Base-by-base conservation (phyloP, 345 rosid genomes). In the Clarkia xantiana region DNA sequence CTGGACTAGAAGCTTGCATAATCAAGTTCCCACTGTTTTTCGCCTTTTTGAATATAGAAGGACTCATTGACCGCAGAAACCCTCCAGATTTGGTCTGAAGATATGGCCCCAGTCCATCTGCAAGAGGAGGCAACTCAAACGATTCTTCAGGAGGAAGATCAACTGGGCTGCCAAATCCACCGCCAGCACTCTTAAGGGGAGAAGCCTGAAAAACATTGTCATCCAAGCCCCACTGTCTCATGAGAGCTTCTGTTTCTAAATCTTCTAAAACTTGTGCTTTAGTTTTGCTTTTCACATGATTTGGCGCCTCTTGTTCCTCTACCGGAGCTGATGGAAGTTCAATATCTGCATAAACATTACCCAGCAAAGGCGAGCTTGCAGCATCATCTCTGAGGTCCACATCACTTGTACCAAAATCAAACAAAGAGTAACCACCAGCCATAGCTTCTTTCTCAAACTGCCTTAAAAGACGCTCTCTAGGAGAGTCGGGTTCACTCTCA, bases 1-100 rank as follows among this genome's bases (percentile, higher is more conserved):
- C 90, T 2, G 97, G 95, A 70, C 71, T 77, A 36, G 97, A 90
- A 62, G 76, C 94, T 66, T 90, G 97, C 95, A 90, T 90, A 67
- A 90, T 62, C 75, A 86, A 71, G 74, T 62, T 79, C 53, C 97
- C 91, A 15, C 79, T 68, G 29, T 63, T 69, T 73, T 90, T 79
- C 7, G 84, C 71, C 44, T 73, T 77, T 23, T 47, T 68, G 63
- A 86, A 90, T 45, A 82, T 70, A 16, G 68, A 61, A 36, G 94
- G 81, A 62, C 61, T 81, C 97, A 86, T 85, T 49, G 95, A 82
- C 58, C 88, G 78, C 60, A 90, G 51, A 65, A 79, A 82, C 3
- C 94, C 95, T 65, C 95, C 95, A 62, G 71, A 74, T 51, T 73
- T 69, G 22, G 91, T 90, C 64, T 86, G 84, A 60, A 90, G 71